Evolutionary conservation across 768 basidiomycete species (phyloP).

Genomic region (Tulasnella sp.): DNA sequence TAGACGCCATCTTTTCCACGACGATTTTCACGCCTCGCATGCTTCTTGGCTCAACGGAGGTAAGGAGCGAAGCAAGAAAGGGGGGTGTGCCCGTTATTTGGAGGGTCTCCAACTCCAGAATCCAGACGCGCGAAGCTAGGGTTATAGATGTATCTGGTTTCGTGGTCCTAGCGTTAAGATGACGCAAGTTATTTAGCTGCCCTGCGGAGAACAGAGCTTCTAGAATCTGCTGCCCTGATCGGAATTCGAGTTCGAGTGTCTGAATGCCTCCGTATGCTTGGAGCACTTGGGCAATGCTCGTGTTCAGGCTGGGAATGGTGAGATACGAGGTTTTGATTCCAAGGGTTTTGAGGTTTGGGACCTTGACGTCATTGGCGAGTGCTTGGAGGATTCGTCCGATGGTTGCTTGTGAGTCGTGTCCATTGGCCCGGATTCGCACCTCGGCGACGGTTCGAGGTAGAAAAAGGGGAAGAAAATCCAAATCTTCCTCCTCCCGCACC

Average conservation of each 20-base stretch:
- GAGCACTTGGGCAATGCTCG: background rate
- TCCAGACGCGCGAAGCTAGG: background rate
- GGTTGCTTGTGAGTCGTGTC: too few relatives aligned
- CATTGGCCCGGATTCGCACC: background rate
- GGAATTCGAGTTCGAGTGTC: background rate
- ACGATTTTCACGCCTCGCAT: background rate
- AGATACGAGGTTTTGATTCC: background rate
- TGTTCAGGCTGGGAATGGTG: background rate
- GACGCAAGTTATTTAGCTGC: background rate
- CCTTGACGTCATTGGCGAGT: background rate
- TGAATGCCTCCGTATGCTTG: background rate
- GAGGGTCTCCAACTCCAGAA: background rate
- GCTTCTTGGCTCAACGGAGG: background rate
- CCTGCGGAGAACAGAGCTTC: background rate
- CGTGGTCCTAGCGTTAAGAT: background rate
- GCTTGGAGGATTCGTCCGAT: background rate
- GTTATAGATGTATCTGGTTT: background rate
- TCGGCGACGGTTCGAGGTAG: background rate
- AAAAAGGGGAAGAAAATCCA: background rate
- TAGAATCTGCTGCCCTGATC: background rate
- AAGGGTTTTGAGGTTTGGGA: background rate
- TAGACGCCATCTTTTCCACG: too few relatives aligned
- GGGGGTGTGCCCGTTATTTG: background rate
- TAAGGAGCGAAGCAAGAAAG: background rate
- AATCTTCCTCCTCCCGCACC: accelerated